phyloP scores from a whole-genome alignment of 2,329 filamentous ascomycete species.

The Capronia americana region DNA sequence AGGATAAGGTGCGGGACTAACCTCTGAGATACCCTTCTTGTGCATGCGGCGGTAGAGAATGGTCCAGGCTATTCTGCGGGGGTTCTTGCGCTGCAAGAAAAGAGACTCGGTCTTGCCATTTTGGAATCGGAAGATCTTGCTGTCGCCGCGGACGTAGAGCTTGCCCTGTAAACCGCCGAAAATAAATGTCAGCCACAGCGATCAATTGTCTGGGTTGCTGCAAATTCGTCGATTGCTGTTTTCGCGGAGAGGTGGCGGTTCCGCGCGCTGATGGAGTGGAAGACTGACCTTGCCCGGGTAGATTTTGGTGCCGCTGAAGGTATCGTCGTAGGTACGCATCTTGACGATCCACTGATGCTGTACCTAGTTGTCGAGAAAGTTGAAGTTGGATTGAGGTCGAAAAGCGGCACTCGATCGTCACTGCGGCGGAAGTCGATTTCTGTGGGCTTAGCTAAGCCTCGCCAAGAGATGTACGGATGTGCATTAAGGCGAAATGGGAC shows the following conservation, averaged over 20 bases:
- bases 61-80: slow-evolving; percentile 98
- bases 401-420: slow-evolving; percentile 3
- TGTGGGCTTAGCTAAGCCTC: slow-evolving; percentile 14
- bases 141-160: slow-evolving; percentile 99
- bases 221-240: not conserved
- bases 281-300: slow-evolving; percentile 77
- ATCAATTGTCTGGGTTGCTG: not conserved
- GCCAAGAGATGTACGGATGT: slow-evolving; percentile 4
- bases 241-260: not conserved
- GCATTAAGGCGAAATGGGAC: not conserved
- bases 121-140: slow-evolving; percentile 99
- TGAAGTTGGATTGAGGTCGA: slow-evolving; percentile 21
- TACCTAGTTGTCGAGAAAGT: slow-evolving; percentile 30
- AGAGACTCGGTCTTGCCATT: slow-evolving; percentile 99
- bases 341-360: slow-evolving; percentile 52
- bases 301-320: slow-evolving; percentile 78
- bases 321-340: slow-evolving; percentile 80
- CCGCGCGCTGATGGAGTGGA: not conserved
- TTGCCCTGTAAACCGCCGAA: slow-evolving; percentile 72
- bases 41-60: slow-evolving; percentile 97
- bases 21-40: slow-evolving; percentile 99
- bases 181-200: not conserved
- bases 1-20: slow-evolving; percentile 59
- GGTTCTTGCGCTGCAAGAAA: slow-evolving; percentile 99
- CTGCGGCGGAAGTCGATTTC: slow-evolving; percentile 20